Evolutionary conservation across 129 eudicot species (phyloP).

Genomic region (Helianthus tuberosus): DNA sequence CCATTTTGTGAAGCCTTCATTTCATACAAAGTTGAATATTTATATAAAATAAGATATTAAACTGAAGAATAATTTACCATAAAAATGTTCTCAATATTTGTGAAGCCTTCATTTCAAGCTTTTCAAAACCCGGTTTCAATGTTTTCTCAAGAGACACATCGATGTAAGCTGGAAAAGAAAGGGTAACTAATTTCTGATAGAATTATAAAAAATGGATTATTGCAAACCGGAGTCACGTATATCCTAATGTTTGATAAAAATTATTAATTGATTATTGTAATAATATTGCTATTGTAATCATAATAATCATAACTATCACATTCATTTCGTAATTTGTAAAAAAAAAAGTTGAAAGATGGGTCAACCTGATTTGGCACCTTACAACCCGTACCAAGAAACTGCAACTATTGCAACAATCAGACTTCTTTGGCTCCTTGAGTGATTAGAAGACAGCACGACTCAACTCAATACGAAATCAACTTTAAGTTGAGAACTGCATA

Average conservation of each 20-base stretch:
- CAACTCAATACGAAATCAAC: no score
- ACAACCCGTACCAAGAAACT: background rate
- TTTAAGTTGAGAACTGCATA: no score
- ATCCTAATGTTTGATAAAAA: background rate
- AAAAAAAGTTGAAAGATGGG: background rate
- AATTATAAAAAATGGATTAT: no score
- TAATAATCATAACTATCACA: background rate
- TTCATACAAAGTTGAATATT: slow-evolving; percentile 1
- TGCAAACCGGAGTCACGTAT: background rate
- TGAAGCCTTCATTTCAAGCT: slow-evolving; percentile 35
- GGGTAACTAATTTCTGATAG: slow-evolving; percentile 3
- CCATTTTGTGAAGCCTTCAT: slow-evolving; percentile 77
- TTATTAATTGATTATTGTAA: background rate
- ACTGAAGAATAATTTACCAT: slow-evolving; percentile 6
- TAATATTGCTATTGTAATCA: background rate
- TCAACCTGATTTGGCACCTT: no score
- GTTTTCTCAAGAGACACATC: slow-evolving; percentile 95
- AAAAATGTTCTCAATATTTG: slow-evolving; percentile 7
- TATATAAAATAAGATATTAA: slow-evolving; percentile 4
- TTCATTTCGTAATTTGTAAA: background rate
- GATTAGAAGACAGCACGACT: slow-evolving; percentile 24
- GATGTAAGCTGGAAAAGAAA: slow-evolving; percentile 9
- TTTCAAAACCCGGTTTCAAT: slow-evolving; percentile 56
- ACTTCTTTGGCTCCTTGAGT: slow-evolving; percentile 59
- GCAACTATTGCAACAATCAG: background rate